Conservation (phyloP, 2,329 filamentous ascomycete species). For the Talaromyces marneffei region DNA sequence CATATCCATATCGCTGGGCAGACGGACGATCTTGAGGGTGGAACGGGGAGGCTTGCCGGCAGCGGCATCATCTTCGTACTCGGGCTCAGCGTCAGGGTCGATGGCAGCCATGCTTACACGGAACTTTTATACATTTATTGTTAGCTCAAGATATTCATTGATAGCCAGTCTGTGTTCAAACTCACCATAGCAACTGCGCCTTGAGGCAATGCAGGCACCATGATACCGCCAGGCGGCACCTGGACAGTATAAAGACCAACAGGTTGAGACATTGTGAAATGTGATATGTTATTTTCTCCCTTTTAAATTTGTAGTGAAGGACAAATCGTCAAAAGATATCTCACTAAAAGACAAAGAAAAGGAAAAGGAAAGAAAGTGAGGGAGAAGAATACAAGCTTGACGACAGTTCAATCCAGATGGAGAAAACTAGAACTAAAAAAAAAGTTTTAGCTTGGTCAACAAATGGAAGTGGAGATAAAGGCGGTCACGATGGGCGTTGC, state of each 20-base stretch:
- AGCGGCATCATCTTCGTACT: conserved; percentile 59
- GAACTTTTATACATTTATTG: too few species aligned
- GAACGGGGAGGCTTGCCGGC: conserved; percentile 63
- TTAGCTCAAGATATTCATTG: too few species aligned
- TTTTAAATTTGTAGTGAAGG: background rate
- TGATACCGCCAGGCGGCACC: conserved; percentile 76
- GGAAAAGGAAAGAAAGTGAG: conserved; percentile 1
- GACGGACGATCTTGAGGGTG: conserved; percentile 85
- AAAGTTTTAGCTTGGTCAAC: conserved; percentile 10
- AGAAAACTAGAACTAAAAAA: background rate
- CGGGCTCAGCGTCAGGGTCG: conserved; percentile 73
- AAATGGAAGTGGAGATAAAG: conserved; percentile 10
- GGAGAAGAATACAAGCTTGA: background rate
- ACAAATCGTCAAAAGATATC: background rate
- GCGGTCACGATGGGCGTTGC: conserved; percentile 10
- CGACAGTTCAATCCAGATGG: background rate
- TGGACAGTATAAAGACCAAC: conserved; percentile 88
- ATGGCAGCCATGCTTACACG: conserved; percentile 98
- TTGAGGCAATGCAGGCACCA: conserved; percentile 66
- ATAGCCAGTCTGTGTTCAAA: conserved; percentile 20
- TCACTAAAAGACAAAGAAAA: background rate
- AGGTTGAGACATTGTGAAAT: conserved; percentile 46
- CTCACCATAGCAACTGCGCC: conserved; percentile 80
- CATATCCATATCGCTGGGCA: conserved; percentile 53
- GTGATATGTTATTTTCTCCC: background rate